Conservation (phyloP, 257 asterid genomes). For the Solanum medicagineum region DNA sequence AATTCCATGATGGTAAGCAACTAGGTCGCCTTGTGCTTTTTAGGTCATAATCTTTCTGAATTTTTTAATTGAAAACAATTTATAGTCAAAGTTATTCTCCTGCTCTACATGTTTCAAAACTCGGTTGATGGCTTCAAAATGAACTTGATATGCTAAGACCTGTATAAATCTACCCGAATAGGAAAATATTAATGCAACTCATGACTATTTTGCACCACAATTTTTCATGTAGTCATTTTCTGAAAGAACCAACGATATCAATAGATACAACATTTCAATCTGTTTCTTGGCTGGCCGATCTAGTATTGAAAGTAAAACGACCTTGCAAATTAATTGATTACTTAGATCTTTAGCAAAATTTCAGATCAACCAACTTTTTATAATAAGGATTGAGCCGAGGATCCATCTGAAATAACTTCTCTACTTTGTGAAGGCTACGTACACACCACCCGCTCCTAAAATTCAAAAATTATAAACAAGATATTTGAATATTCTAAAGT, state of each 20-base stretch:
- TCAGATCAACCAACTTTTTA: background rate
- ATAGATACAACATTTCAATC: background rate
- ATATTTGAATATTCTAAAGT: too few relatives aligned
- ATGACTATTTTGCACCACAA: background rate
- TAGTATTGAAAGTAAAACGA: background rate
- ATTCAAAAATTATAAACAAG: too few relatives aligned
- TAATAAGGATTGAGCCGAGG: background rate
- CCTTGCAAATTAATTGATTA: background rate
- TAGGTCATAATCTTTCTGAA: too few relatives aligned
- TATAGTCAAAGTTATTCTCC: too few relatives aligned
- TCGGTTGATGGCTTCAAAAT: conserved; percentile 88
- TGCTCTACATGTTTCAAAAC: too few relatives aligned
- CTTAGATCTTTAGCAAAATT: background rate
- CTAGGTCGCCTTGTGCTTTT: too few relatives aligned
- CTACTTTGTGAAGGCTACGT: too few relatives aligned
- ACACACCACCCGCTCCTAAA: too few relatives aligned
- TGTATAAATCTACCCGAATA: conserved; percentile 89
- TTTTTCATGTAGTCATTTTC: background rate
- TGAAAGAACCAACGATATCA: background rate
- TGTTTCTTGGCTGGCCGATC: background rate
- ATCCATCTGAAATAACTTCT: too few relatives aligned
- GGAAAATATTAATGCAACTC: conserved; percentile 33
- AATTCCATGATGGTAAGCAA: too few relatives aligned
- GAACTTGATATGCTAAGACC: conserved; percentile 87
- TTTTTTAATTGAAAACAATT: too few relatives aligned